Conservation (phyloP, 192 early-diverging fungal species). For the Cladochytrium replicatum region DNA sequence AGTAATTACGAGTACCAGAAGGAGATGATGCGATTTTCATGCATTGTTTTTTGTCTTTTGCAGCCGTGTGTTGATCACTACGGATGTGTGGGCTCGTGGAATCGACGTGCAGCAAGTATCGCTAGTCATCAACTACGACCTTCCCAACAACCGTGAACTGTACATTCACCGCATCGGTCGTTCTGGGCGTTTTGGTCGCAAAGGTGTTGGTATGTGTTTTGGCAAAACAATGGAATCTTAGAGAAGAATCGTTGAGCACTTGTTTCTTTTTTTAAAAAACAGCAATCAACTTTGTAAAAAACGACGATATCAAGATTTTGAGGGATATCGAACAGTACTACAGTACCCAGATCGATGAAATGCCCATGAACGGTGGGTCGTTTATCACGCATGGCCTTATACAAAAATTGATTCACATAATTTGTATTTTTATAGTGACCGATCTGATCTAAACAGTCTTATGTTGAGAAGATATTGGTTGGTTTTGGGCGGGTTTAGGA, state of each 20-base stretch:
- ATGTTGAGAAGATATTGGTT: too few species aligned
- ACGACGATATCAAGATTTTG: constrained; percentile 83
- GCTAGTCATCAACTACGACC: constrained; percentile 95
- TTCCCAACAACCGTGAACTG: constrained; percentile 89
- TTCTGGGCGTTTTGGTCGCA: constrained; percentile 94
- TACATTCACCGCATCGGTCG: constrained; percentile 98
- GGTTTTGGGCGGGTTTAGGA: too few species aligned
- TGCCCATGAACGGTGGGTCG: constrained; percentile 67
- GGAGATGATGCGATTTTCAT: not conserved
- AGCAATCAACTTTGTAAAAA: constrained; percentile 97
- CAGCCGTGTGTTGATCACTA: constrained; percentile 93
- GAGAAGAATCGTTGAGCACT: too few species aligned
- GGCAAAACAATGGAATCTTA: too few species aligned
- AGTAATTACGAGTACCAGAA: not conserved
- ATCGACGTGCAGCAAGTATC: constrained; percentile 99
- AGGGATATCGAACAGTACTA: constrained; percentile 99
- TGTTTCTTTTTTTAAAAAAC: not conserved
- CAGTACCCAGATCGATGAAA: constrained; percentile 92
- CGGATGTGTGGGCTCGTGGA: constrained; percentile 97
- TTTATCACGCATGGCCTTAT: too few species aligned
- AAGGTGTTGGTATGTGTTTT: constrained; percentile 64
- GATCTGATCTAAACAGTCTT: constrained; percentile 15
- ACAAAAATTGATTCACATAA: too few species aligned
- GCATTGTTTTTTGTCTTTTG: constrained; percentile 7
- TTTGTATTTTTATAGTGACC: constrained; percentile 14